Percentiles rank a stretch among this genome's conserved stretches.
phyloP scores from a whole-genome alignment of 2,329 filamentous ascomycete species.

The Domatiomyces catenatus region DNA sequence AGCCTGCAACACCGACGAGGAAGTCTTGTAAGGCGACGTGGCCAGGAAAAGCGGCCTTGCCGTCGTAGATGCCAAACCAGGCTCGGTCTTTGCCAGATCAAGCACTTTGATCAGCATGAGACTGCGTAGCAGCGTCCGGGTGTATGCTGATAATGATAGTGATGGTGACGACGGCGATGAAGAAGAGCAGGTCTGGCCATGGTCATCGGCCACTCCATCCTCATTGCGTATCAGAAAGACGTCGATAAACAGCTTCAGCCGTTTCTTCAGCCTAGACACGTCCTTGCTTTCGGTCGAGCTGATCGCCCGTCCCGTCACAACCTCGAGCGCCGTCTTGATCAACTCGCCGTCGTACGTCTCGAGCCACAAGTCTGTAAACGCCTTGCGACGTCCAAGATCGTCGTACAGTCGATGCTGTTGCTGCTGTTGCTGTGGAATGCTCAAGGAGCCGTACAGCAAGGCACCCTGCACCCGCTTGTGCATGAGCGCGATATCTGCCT shows the following conservation, averaged over 20 bases:
- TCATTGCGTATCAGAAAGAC: slow-evolving; percentile 44
- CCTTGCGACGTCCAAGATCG: slow-evolving; percentile 43
- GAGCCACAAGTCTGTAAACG: slow-evolving; percentile 43
- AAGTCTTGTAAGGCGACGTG: slow-evolving; percentile 41
- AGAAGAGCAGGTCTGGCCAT: slow-evolving; percentile 17
- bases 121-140: slow-evolving; percentile 41
- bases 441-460: slow-evolving; percentile 41
- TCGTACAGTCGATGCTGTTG: slow-evolving; percentile 33
- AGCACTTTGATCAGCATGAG: slow-evolving; percentile 46
- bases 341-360: slow-evolving; percentile 39
- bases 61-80: slow-evolving; percentile 16
- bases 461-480: slow-evolving; percentile 45
- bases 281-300: not conserved
- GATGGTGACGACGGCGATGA: slow-evolving; percentile 23
- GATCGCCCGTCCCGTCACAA: slow-evolving; percentile 38
- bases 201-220: slow-evolving; percentile 30
- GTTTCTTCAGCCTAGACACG: slow-evolving; percentile 6
- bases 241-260: slow-evolving; percentile 39
- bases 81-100: slow-evolving; percentile 34
- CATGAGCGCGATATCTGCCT: slow-evolving; percentile 33
- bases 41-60: slow-evolving; percentile 33
- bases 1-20: slow-evolving; percentile 36
- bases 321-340: slow-evolving; percentile 40
- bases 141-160: slow-evolving; percentile 26
- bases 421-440: slow-evolving; percentile 38